Evolutionary conservation across 805 yeast genomes (phyloP), one percentile per base, ranked within the genome.

Genomic region (Sugiyamaella boreocaroliniensis): DNA sequence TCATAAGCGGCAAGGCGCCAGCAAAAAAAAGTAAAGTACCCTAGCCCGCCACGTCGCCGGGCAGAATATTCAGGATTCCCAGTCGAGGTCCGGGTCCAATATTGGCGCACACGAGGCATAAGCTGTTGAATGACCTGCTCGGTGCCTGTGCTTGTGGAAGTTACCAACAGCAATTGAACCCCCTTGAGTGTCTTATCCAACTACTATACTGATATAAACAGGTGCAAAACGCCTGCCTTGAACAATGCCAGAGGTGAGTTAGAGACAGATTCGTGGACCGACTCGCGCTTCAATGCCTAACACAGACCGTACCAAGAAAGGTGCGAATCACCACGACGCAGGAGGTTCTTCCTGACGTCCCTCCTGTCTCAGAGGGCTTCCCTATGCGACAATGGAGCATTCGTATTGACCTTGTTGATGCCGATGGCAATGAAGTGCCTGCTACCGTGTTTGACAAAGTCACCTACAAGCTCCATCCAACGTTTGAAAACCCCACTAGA

Each of bases 311-410:
- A 41, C 85, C 88, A 71, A 82, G 98, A 76, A 88, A 92, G 16
- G 80, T 90, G 53, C 83, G 96, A 70, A 80, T 90, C 63, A 85
- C 88, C 53, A 92, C 97, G 22, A 80, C 81, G 56, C 97, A 92
- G 72, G 85, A 83, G 64, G 77, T 92, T 58, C 72, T 89, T 57
- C 82, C 82, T 55, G 96, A 86, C 63, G 81, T 83, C 22, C 86
- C 95, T 12, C 83, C 90, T 14, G 93, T 86, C 53, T 89, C 86
- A 60, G 95, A 88, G 67, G 87, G 87, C 9, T 92, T 85, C 67
- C 98, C 99, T 15, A 85, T 92, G 86, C 83, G 98, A 66, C 82
- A 82, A 69, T 92, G 99, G 99, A 78, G 86, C 46, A 84, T 93
- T 58, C 82, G 83, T 66, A 78, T 93, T 47, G 70, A 79, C 42